phyloP scores from a whole-genome alignment of 163 green algal genomes.

The Scenedesmus sp. region DNA sequence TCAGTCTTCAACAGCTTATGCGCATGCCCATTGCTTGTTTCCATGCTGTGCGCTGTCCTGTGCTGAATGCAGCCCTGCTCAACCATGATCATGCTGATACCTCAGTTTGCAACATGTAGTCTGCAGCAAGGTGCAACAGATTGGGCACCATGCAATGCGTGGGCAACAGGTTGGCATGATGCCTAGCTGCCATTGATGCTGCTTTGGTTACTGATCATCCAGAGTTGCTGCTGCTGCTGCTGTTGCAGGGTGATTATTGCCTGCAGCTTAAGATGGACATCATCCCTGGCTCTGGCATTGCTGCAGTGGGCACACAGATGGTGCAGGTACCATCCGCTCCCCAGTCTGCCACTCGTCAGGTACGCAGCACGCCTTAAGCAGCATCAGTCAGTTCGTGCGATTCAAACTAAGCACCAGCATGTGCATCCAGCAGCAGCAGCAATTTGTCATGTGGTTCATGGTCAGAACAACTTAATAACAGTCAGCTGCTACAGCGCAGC shows the following conservation, averaged over 20 bases:
- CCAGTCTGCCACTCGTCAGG: conserved; percentile 42
- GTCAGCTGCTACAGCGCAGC: neutral
- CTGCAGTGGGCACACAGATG: conserved; percentile 47
- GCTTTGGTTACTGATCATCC: neutral
- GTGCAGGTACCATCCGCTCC: conserved; percentile 37
- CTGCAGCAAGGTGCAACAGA: too few species aligned
- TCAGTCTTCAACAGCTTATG: neutral
- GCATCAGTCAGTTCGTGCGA: too few species aligned
- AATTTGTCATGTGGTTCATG: neutral
- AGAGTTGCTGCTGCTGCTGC: neutral
- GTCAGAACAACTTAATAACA: neutral
- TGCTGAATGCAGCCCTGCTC: too few species aligned
- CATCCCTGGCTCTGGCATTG: conserved; percentile 51
- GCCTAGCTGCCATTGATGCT: too few species aligned
- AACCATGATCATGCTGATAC: too few species aligned
- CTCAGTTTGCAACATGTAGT: too few species aligned
- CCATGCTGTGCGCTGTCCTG: too few species aligned
- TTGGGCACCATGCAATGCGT: too few species aligned
- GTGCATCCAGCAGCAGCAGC: neutral
- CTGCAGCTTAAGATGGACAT: conserved; percentile 57
- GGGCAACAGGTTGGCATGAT: too few species aligned
- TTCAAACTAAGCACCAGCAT: too few species aligned
- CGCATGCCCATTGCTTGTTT: neutral
- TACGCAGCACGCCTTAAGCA: neutral
- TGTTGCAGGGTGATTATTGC: conserved; percentile 55